These are phyloP conservation scores for Colletotrichum musicola DNA, from an alignment of 2,329 filamentous ascomycete genomes.

Conservation along the genomic window DNA sequence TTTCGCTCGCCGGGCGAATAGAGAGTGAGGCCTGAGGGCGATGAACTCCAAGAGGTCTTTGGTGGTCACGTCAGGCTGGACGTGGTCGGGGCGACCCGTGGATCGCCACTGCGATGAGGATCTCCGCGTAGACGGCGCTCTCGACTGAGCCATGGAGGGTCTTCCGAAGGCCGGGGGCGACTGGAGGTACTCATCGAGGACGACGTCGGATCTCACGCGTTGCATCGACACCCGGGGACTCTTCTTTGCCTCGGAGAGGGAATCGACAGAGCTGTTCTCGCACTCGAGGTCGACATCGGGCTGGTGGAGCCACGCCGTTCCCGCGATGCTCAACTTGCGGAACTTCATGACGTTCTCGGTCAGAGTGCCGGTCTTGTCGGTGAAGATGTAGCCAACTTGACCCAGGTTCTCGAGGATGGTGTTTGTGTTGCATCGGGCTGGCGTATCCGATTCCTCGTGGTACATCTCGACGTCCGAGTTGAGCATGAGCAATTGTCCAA, in stretches of 20 bases:
- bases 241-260: slow-evolving; percentile 14
- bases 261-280: slow-evolving; percentile 33
- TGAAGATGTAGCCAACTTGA: slow-evolving; percentile 91
- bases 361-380: slow-evolving; percentile 93
- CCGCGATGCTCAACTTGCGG: slow-evolving; percentile 89
- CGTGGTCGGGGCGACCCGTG: slow-evolving; percentile 60
- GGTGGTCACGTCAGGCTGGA: slow-evolving; percentile 73
- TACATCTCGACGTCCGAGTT: slow-evolving; percentile 92
- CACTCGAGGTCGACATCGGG: slow-evolving; percentile 69
- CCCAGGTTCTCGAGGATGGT: slow-evolving; percentile 96
- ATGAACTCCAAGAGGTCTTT: slow-evolving; percentile 84
- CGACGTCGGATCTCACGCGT: slow-evolving; percentile 12
- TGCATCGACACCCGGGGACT: slow-evolving; percentile 17
- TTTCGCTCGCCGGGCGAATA: slow-evolving; percentile 82
- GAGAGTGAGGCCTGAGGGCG: slow-evolving; percentile 77
- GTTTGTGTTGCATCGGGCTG: slow-evolving; percentile 90
- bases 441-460: slow-evolving; percentile 84
- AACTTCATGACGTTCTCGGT: slow-evolving; percentile 98
- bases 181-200: slow-evolving; percentile 14
- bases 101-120: slow-evolving; percentile 66
- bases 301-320: slow-evolving; percentile 90
- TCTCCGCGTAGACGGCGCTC: slow-evolving; percentile 51
- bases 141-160: slow-evolving; percentile 44
- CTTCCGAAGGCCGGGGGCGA: slow-evolving; percentile 28
- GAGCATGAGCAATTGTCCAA: slow-evolving; percentile 81